phyloP scores from a whole-genome alignment of 164 flowering plant genomes.

The Protea cynaroides region DNA sequence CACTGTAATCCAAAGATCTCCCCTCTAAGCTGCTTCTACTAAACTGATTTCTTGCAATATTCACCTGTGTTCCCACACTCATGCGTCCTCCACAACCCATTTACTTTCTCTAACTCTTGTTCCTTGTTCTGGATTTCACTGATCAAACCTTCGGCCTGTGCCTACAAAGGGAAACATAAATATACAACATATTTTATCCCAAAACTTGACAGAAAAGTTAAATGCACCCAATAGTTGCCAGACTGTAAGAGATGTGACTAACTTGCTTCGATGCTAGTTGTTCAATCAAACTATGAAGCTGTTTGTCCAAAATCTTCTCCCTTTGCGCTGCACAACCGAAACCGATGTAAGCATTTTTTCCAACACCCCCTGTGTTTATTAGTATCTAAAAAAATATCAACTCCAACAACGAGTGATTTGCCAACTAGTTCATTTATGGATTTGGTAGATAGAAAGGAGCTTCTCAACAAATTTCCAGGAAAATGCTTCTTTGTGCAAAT shows the following conservation, averaged over 20 bases:
- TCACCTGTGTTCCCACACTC: constrained; percentile 40
- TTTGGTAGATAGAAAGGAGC: too few relatives aligned
- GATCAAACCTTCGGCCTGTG: constrained; percentile 80
- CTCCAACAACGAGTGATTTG: background rate
- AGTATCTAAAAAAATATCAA: too few relatives aligned
- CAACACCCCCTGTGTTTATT: background rate
- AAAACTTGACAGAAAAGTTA: too few relatives aligned
- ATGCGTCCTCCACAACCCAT: constrained; percentile 38
- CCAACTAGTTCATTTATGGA: background rate
- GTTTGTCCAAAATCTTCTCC: constrained; percentile 85
- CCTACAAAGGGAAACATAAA: constrained; percentile 30
- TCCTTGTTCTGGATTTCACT: constrained; percentile 69
- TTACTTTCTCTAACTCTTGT: constrained; percentile 72
- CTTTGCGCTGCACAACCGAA: constrained; percentile 61
- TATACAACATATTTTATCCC: background rate
- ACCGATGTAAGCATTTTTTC: background rate
- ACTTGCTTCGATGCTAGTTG: constrained; percentile 90
- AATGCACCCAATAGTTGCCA: background rate
- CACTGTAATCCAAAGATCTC: constrained; percentile 37
- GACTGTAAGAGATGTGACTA: constrained; percentile 3
- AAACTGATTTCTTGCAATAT: constrained; percentile 51
- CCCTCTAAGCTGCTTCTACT: constrained; percentile 38
- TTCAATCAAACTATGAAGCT: constrained; percentile 84
- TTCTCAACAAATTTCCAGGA: too few relatives aligned
- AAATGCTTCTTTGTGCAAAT: background rate